These are phyloP conservation scores for Cyanidiococcus yangmingshanensis DNA, from an alignment of 23 red algal species.

Conservation along the genomic window DNA sequence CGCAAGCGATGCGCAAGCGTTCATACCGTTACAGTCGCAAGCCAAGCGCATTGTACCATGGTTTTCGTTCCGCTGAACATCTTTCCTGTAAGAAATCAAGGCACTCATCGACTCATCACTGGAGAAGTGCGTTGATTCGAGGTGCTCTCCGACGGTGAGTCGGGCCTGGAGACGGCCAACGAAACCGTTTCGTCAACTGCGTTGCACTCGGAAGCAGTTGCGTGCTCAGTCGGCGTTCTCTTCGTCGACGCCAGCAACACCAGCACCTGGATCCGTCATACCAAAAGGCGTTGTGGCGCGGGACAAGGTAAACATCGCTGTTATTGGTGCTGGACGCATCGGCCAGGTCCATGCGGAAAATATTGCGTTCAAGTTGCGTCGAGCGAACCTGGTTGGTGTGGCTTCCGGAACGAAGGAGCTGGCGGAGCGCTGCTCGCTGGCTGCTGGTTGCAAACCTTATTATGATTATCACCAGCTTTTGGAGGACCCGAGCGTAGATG, in stretches of 20 bases:
- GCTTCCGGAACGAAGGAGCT: conserved; percentile 73
- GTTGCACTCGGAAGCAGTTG: too few species aligned
- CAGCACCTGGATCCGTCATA: neutral
- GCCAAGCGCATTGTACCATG: too few species aligned
- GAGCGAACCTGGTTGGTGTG: conserved; percentile 80
- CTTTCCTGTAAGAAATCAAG: too few species aligned
- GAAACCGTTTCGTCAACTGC: too few species aligned
- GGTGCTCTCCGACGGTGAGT: too few species aligned
- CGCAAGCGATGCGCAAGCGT: too few species aligned
- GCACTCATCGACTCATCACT: too few species aligned
- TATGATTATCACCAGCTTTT: conserved; percentile 87
- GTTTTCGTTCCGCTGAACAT: too few species aligned
- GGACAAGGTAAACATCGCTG: conserved; percentile 23
- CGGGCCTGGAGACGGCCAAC: too few species aligned
- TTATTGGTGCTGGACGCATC: conserved; percentile 90
- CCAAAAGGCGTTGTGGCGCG: neutral
- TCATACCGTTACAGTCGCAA: too few species aligned
- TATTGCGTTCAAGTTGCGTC: conserved; percentile 76
- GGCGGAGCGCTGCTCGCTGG: conserved; percentile 83
- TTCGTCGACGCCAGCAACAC: neutral
- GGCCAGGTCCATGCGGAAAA: conserved; percentile 98
- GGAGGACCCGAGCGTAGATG: conserved; percentile 74
- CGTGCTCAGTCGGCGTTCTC: neutral
- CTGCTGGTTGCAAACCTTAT: conserved; percentile 73
- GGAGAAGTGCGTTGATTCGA: too few species aligned